Evolutionary conservation across 306 rosid species (phyloP).

Genomic region (Casuarina glauca): DNA sequence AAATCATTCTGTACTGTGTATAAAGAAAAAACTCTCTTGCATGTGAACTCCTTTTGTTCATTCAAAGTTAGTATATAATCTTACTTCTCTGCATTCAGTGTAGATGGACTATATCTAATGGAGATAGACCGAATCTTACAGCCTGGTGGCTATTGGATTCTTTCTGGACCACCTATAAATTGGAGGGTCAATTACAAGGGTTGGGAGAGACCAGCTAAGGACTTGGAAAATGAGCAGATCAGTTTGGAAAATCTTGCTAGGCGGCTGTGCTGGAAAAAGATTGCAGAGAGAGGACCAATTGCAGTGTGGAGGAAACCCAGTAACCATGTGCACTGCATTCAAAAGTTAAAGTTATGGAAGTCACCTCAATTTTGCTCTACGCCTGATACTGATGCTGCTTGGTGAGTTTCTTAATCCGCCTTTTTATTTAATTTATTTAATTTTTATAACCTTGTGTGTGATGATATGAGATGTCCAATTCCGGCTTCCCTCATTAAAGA

Average conservation of each 20-base stretch:
- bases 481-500: no score
- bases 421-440: background rate
- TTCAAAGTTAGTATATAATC: background rate
- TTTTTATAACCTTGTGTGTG: background rate
- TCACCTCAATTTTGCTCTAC: constrained; percentile 42
- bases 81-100: background rate
- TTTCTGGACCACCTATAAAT: constrained; percentile 68
- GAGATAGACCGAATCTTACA: constrained; percentile 55
- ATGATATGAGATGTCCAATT: background rate
- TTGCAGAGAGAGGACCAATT: constrained; percentile 39
- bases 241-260: constrained; percentile 50
- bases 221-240: constrained; percentile 42
- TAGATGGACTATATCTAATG: constrained; percentile 52
- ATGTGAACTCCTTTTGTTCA: background rate
- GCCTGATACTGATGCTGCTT: constrained; percentile 47
- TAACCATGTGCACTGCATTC: constrained; percentile 39
- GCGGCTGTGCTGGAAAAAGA: constrained; percentile 56
- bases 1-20: background rate
- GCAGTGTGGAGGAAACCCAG: constrained; percentile 53
- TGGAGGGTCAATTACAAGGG: constrained; percentile 51
- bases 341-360: constrained; percentile 32
- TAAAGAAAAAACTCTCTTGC: background rate
- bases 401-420: constrained; percentile 37
- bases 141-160: constrained; percentile 66
- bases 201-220: constrained; percentile 38